A percentile compares a stretch with the other conserved stretches of the same genome.
Evolutionary conservation across 495 filamentous ascomycete genomes (phyloP).

Genomic region (Glarea lozoyensis): DNA sequence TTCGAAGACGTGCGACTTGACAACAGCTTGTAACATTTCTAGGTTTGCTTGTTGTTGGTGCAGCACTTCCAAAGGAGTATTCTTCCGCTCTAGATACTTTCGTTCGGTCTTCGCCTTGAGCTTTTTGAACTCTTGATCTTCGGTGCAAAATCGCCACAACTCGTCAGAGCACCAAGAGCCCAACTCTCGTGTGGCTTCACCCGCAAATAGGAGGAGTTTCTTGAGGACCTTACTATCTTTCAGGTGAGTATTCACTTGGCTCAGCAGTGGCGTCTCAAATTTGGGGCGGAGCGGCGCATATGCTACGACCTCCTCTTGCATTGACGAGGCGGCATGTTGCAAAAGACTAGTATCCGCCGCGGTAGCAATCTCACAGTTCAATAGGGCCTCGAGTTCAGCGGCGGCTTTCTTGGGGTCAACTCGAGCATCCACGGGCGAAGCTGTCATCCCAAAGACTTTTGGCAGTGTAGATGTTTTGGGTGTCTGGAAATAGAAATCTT

Average conservation of each 20-base stretch:
- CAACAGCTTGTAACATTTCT: slow-evolving; percentile 47
- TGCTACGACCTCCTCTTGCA: slow-evolving; percentile 44
- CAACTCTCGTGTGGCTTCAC: slow-evolving; percentile 54
- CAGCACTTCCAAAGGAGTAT: slow-evolving; percentile 28
- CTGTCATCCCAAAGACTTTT: slow-evolving; percentile 93
- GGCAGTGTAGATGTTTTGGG: slow-evolving; percentile 43
- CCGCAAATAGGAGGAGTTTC: slow-evolving; percentile 49
- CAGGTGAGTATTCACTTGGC: slow-evolving; percentile 43
- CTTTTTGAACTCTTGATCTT: slow-evolving; percentile 53
- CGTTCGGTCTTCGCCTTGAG: slow-evolving; percentile 49
- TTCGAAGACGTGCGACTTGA: slow-evolving; percentile 40
- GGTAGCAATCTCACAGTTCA: slow-evolving; percentile 79
- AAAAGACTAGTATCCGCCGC: slow-evolving; percentile 57
- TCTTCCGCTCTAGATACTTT: slow-evolving; percentile 21
- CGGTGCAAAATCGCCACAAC: slow-evolving; percentile 66
- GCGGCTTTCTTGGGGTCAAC: slow-evolving; percentile 62
- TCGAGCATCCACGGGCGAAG: slow-evolving; percentile 86
- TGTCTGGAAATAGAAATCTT: slow-evolving; percentile 63
- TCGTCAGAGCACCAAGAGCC: slow-evolving; percentile 84
- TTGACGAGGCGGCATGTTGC: slow-evolving; percentile 47
- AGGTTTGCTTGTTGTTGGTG: slow-evolving; percentile 45
- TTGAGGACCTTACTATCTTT: slow-evolving; percentile 48
- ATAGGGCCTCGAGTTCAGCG: slow-evolving; percentile 65
- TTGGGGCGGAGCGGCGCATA: slow-evolving; percentile 44
- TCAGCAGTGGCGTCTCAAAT: slow-evolving; percentile 57